Evolutionary conservation across 768 basidiomycete genomes (phyloP), one percentile per base, ranked within the genome.

Genomic region (Coprinopsis cinerea): DNA sequence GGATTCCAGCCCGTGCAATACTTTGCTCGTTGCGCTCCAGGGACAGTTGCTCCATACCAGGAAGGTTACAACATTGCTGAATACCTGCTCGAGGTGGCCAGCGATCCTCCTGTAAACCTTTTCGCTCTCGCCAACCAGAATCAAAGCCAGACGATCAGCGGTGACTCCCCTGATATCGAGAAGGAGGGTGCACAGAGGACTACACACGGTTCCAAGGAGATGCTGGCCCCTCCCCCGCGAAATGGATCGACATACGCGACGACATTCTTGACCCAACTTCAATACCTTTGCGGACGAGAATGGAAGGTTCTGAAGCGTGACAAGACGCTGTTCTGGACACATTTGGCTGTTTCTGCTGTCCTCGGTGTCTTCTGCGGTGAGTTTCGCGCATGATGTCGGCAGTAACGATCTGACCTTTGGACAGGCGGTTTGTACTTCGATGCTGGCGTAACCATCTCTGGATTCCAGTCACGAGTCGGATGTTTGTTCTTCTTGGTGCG

Each of bases 381-480:
- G 78, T 45, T 15, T 14, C 23, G 44, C 30, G 13, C 51, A 17
- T 47, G 5, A 22, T 23, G 17, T 36, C 39, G 18, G 9, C 7
- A 17, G 20, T 15, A 34, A 22, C 34, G 30, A 44, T 20, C 13
- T 27, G 18, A 41, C 10, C 7, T 11, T 44, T 24, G 23, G 52
- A 2, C 49, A 86, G 88, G 92, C 49, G 93, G 94, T 0, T 64
- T 95, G 49, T 96, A 94, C 63, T 97, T 74, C 67, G 63, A 92
- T 24, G 92, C 90, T 0, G 79, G 76, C 28, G 68, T 78, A 17
- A 85, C 81, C 3, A 95, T 96, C 54, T 88, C 92, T 22, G 93
- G 93, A 1, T 96, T 96, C 75, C 93, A 96, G 63, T 87, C 86
- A 30, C 78, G 94, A 25, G 78, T 98, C n/a, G 94, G 94, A 25